Evolutionary conservation across 768 basidiomycete genomes (phyloP), one percentile per base, ranked within the genome.

Genomic region (Cystobasidiopsis lactophilus): DNA sequence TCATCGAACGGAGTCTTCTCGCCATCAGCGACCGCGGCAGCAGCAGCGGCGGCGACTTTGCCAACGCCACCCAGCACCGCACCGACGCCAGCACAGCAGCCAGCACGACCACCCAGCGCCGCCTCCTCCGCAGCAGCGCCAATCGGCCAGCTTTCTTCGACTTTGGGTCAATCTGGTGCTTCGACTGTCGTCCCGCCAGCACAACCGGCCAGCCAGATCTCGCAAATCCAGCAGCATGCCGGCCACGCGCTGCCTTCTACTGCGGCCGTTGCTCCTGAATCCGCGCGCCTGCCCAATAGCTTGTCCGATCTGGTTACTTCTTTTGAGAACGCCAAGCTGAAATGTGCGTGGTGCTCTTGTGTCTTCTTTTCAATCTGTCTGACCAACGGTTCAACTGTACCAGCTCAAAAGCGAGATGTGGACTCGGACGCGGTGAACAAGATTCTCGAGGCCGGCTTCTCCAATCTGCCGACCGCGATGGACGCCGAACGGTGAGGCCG

Each of bases 271-370:
- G 37, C 67, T 33, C 21, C 16, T 47, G n/a, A 52, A 54, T 9
- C 52, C 57, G 79, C 74, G n/a, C 45, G 63, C 29, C 39, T 66
- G 40, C 86, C 84, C 18, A 83, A 79, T 52, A 85, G 79, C 26
- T 65, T 98, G 64, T 84, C 85, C 11, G 91, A 95, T 64, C 72
- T 98, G 50, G 88, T 95, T 38, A 77, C 81, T 21, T 86, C 85
- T 38, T 96, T 95, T 63, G 91, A 96, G 70, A 81, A 74, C 43
- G 86, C 91, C 40, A 96, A 95, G 69, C 86, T 91, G 71, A 88
- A 93, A 66, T 86, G 89, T 88, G 48, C 50, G 60, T 51, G 9
- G 39, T 21, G 27, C 44, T 21, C 19, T 29, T 27, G 13, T 31
- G 27, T 10, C 16, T 37, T 44, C 19, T 7, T 52, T 19, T 7